Percentiles rank a stretch among this genome's conserved stretches.
These are phyloP conservation scores for Nicotiana knightiana DNA, from an alignment of 257 asterid species.

Conservation along the genomic window DNA sequence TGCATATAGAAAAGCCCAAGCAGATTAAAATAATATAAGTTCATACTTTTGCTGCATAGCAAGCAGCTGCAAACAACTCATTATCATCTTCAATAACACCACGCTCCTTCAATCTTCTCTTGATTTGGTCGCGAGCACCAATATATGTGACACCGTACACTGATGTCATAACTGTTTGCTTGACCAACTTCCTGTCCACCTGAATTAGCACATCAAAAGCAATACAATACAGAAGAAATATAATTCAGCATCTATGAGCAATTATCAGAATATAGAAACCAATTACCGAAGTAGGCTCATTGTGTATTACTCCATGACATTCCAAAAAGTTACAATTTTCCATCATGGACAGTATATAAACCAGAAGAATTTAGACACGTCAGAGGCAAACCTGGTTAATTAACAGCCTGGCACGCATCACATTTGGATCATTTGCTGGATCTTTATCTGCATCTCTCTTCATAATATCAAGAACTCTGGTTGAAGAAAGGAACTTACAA, in stretches of 20 bases:
- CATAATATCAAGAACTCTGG: constrained; percentile 89
- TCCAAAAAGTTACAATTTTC: not conserved
- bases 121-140: constrained; percentile 97
- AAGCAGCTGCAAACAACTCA: constrained; percentile 69
- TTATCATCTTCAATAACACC: constrained; percentile 59
- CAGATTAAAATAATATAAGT: constrained; percentile 3
- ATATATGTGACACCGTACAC: constrained; percentile 95
- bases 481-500: constrained; percentile 10
- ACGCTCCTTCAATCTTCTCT: constrained; percentile 85
- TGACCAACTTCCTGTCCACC: constrained; percentile 97
- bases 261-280: not conserved
- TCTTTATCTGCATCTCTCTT: constrained; percentile 71
- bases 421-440: constrained; percentile 66
- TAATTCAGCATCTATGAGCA: not conserved
- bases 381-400: constrained; percentile 55
- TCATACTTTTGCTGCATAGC: constrained; percentile 91
- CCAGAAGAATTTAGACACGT: not conserved
- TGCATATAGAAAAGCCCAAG: not conserved
- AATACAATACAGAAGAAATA: not conserved
- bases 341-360: not conserved
- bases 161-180: constrained; percentile 99
- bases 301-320: not conserved
- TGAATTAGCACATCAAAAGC: constrained; percentile 24
- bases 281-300: not conserved
- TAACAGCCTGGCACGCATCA: constrained; percentile 58